phyloP scores from a whole-genome alignment of 768 basidiomycete species.

The Rhizopogon sp. region DNA sequence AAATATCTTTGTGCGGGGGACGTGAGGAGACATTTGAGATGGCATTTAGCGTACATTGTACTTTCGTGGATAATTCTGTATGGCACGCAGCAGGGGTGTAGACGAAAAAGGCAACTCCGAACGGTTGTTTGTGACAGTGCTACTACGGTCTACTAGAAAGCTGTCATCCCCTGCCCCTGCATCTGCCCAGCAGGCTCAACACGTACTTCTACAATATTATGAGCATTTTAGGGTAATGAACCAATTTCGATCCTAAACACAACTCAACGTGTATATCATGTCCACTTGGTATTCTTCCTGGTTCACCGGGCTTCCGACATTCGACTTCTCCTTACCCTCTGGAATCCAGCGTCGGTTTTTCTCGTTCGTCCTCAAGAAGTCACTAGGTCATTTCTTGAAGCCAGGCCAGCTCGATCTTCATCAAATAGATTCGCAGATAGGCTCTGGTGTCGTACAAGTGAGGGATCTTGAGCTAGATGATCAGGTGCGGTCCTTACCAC shows the following conservation, averaged over 20 bases:
- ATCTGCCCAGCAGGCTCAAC: background rate
- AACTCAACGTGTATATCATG: slow-evolving; percentile 24
- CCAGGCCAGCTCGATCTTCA: slow-evolving; percentile 85
- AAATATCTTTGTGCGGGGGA: background rate
- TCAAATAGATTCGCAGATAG: slow-evolving; percentile 89
- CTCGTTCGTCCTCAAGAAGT: slow-evolving; percentile 80
- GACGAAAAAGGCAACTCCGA: slow-evolving; percentile 1
- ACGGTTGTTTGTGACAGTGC: background rate
- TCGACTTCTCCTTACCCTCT: slow-evolving; percentile 64
- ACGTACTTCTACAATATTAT: background rate
- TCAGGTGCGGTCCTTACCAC: slow-evolving; percentile 45
- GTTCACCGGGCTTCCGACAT: slow-evolving; percentile 47
- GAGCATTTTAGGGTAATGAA: background rate
- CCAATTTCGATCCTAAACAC: background rate
- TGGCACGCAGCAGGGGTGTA: too few species aligned
- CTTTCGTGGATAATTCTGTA: background rate
- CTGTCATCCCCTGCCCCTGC: background rate
- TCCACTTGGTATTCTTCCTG: slow-evolving; percentile 57
- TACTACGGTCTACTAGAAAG: too few species aligned
- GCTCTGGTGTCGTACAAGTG: slow-evolving; percentile 85
- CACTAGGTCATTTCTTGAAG: slow-evolving; percentile 80
- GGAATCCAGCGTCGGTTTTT: slow-evolving; percentile 84
- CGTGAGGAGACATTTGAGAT: background rate
- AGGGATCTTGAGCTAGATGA: slow-evolving; percentile 77
- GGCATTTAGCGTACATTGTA: background rate